Evolutionary conservation across 768 basidiomycete species (phyloP).

Genomic region (Inosperma sp.): DNA sequence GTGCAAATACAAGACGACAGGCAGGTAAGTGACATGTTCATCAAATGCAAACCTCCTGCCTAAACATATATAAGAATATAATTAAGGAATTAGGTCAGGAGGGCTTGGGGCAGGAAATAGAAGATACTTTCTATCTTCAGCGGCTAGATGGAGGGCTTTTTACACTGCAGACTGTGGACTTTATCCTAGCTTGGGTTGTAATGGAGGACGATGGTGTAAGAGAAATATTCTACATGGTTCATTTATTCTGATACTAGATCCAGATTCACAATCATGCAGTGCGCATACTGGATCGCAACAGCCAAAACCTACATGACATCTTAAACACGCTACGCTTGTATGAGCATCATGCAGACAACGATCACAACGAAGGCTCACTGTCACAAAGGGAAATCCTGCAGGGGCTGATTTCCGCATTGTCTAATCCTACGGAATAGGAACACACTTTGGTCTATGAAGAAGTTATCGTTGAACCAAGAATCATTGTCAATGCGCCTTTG

Average conservation of each 20-base stretch:
- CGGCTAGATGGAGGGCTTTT: constrained; percentile 84
- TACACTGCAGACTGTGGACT: constrained; percentile 87
- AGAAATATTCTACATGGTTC: constrained; percentile 10
- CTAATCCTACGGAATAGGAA: constrained; percentile 15
- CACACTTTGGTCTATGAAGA: constrained; percentile 7
- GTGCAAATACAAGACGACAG: constrained; percentile 65
- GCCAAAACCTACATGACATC: constrained; percentile 65
- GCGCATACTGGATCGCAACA: constrained; percentile 72
- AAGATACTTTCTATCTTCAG: constrained; percentile 79
- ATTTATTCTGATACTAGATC: constrained; percentile 46
- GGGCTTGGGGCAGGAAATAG: constrained; percentile 53
- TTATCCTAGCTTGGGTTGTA: constrained; percentile 88
- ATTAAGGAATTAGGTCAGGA: constrained; percentile 50
- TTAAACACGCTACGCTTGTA: constrained; percentile 66
- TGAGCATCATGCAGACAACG: constrained; percentile 66
- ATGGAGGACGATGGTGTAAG: constrained; percentile 99
- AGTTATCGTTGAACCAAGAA: constrained; percentile 50
- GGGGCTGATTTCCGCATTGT: constrained; percentile 61
- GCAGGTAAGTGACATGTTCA: constrained; percentile 39
- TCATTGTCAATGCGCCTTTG: constrained; percentile 88
- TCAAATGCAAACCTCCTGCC: neutral
- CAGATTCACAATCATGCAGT: constrained; percentile 67
- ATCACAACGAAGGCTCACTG: constrained; percentile 33
- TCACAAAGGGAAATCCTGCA: constrained; percentile 66
- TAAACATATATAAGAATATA: constrained; percentile 41